Base-by-base conservation (phyloP, 805 yeast genomes). In the Metschnikowia gelsemii region DNA sequence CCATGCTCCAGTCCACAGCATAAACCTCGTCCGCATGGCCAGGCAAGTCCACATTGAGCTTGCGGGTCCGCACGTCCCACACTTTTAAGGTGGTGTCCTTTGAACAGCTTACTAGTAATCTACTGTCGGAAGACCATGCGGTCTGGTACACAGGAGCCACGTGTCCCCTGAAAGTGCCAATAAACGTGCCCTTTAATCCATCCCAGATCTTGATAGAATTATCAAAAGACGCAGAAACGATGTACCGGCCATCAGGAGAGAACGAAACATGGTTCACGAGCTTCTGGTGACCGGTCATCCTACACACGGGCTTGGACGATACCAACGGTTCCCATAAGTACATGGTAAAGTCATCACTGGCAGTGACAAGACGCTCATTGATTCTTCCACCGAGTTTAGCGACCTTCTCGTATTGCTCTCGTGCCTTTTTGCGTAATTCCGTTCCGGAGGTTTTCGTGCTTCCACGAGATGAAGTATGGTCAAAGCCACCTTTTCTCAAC, bases 261-360 rank as follows among this genome's bases (percentile, higher is more conserved):
- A 91, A 93, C 11, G 88, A 81, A 9, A 93, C 99, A 61, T 91
- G 97, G 58, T 93, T 93, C 16, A 93, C 98, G 21, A 91, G 72
- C 64, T 93, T 93, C 60, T 93, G 99, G 64, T 93, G 99, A 20
- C 99, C 99, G 1, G 96, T 89, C 93, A 93, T 85, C 57, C 99
- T 78, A 42, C 89, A 82, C 5, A 93, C 62, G 1, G 99, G 99
- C 60, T 90, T 93, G 27, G 75, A 72, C 2, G 83, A 69, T 59
- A 79, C 84, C 36, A 80, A 64, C 14, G 97, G 98, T 55, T 90
- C 95, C 99, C 99, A 93, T 46, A 93, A 65, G 54, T 84, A 93
- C 97, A 93, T 93, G 19, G 99, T 93, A 66, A 91, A 91, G 66
- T 93, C 99, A 60, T 93, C 99, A 60, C 90, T 80, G 9, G 97